Conservation (phyloP, 805 yeast species). For the Metschnikowia aberdeeniae region DNA sequence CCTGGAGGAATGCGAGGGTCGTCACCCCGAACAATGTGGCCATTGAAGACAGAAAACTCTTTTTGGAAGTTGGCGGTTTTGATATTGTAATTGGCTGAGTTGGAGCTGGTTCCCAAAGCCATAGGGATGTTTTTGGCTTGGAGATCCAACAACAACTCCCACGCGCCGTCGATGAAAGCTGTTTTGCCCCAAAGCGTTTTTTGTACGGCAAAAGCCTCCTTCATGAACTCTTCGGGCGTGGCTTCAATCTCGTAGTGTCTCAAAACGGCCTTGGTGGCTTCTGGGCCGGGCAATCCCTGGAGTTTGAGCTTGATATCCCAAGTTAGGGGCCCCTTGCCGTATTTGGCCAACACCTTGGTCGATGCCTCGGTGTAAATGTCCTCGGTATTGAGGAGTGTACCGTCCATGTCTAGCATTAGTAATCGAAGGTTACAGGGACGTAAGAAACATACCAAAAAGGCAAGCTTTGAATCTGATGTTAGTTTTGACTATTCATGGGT, state of each 20-base stretch:
- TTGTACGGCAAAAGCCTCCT: slow-evolving; percentile 52
- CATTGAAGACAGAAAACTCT: slow-evolving; percentile 60
- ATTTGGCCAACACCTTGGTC: slow-evolving; percentile 58
- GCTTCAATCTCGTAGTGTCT: slow-evolving; percentile 55
- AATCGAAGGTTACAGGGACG: background rate
- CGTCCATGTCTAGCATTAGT: slow-evolving; percentile 77
- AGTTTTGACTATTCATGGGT: background rate
- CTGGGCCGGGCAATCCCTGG: slow-evolving; percentile 89
- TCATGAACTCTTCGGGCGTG: slow-evolving; percentile 61
- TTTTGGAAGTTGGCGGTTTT: slow-evolving; percentile 69
- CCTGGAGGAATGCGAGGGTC: slow-evolving; percentile 79
- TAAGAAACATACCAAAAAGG: slow-evolving; percentile 54
- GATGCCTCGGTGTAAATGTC: slow-evolving; percentile 82
- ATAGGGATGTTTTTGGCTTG: slow-evolving; percentile 59
- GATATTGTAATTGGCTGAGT: slow-evolving; percentile 50
- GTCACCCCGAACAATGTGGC: slow-evolving; percentile 81
- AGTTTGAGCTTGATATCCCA: slow-evolving; percentile 87
- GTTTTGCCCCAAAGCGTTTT: slow-evolving; percentile 58
- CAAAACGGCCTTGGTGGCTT: slow-evolving; percentile 61
- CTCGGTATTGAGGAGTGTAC: slow-evolving; percentile 87
- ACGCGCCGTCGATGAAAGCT: slow-evolving; percentile 79
- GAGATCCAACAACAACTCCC: slow-evolving; percentile 57
- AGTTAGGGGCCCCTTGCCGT: slow-evolving; percentile 74
- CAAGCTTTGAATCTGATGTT: slow-evolving; percentile 50
- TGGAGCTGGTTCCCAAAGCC: slow-evolving; percentile 88